Evolutionary conservation across 495 filamentous ascomycete genomes (phyloP), one percentile per base, ranked within the genome.

Genomic region (Tuber brumale): DNA sequence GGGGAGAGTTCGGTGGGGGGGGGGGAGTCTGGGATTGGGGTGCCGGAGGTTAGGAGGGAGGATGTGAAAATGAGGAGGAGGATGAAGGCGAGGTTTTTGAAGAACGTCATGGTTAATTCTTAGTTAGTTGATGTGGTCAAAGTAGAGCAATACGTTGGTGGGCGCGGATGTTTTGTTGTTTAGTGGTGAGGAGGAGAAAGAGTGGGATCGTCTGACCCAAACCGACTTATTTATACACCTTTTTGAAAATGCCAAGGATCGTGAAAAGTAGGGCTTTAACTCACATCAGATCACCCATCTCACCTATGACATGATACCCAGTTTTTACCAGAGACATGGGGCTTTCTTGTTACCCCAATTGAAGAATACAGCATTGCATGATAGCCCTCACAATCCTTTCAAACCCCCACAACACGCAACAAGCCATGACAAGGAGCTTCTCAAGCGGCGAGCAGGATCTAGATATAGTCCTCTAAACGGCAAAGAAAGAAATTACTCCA

Each of bases 1-100:
- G 51, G 23, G 7, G 51, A 14, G n/a, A 27, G 51, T 14, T 61
- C n/a, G 41, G 7, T 0, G 37, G 37, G 2, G 7, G 1, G 21
- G 21, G 48, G 8, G 3, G 31, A 18, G 57, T 31, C 27, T 27
- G 73, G 75, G 66, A 77, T 46, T 71, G 75, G 79, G 69, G 73
- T 75, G 75, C 80, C 75, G 57, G 74, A 69, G 23, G 42, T 39
- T 31, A 66, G 39, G 45, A 39, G 43, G 31, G 57, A 0, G 19
- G 71, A 14, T 57, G 75, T 70, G 72, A 72, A 70, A 12, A 61
- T 4, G 71, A 57, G 27, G 57, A 66, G 57, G 10, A 18, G 14
- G 57, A 14, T 35, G 57, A 35, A 12, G 27, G 7, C 1, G 57
- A 66, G 27, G 27, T 31, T 35, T 31, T 35, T 18, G 57, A 27